Evolutionary conservation across 257 asterid genomes (phyloP), one percentile per base, ranked within the genome.

Genomic region (Nicotiana otophora): DNA sequence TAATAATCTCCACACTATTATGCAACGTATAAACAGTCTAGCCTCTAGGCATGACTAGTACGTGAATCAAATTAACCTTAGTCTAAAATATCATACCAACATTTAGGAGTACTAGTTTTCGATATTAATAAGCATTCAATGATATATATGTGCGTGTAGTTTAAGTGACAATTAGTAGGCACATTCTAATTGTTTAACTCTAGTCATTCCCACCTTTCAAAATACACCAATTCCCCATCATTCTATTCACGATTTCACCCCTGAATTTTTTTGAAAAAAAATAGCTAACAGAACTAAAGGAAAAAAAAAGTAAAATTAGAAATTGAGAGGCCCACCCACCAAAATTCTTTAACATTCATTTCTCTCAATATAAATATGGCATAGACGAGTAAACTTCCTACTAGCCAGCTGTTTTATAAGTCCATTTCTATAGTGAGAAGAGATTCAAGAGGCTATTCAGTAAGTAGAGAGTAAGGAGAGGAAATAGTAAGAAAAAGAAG

Each of bases 351-450:
- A 69, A n/a, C 33, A 39, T 69, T 39, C 33, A 69, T 39, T 69
- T 69, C 31, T 10, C 33, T 60, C 39, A 57, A 19, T 79, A 79
- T 79, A 79, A 79, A 79, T 79, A 79, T 60, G 16, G 3, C 82
- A 69, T 69, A 39, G 33, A n/a, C 11, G 19, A 69, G 57, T 36
- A n/a, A 20, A 8, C 10, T 33, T 83, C 79, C 19, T 84, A 70
- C 83, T 66, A 82, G 20, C 62, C 87, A 81, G 7, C 77, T 69
- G 10, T n/a, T 53, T 64, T 72, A 83, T 85, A 86, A 86, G 81
- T 84, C 84, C 64, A 65, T 39, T 83, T 34, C 76, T 30, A 2
- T 9, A 42, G 51, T 42, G 16, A 34, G 8, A 42, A 16, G 20
- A 8, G 57, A 16, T 42, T 9, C 5, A 63, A 2, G 7, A 11